Evolutionary conservation across 805 yeast species (phyloP), one percentile per base, ranked within the genome.

Genomic region (Ogataea zsoltii): DNA sequence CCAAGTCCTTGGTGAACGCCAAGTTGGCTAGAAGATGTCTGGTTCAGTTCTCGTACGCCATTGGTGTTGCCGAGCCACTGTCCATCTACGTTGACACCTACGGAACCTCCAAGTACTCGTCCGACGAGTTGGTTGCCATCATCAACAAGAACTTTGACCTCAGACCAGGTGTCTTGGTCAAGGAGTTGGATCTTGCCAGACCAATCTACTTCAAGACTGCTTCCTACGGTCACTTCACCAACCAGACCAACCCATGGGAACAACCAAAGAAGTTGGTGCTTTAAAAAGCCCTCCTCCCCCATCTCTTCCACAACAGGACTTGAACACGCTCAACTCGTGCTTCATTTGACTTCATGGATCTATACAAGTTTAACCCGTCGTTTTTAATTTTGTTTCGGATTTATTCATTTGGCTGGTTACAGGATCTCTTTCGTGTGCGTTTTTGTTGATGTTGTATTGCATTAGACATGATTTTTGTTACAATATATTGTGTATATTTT

Each of bases 31-130:
- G 87, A 77, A 90, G 99, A 80, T 96, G 91, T 55, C 82, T 94
- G 64, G 99, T 94, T 53, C 99, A 94, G 79, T 90, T 90, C 79
- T 92, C 99, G 40, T 94, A 94, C 74, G 99, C 99, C 69, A 94
- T 94, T 70, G 99, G 99, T 88, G 97, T 94, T 63, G 98, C 99
- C 63, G 98, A 94, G 77, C 99, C 99, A 67, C 83, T 94, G 70
- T 89, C 97, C 48, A 87, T 94, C 73, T 86, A 89, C 73, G 97
- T 94, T 63, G 98, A 94, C 76, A 85, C 97, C 55, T 94, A 94
- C 75, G 99, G 99, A 69, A 94, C 99, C 58, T 91, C 97, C 61
- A 82, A 88, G 72, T 79, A 85, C 79, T 69, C 92, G 47, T 86
- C 94, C 57, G 88, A 80, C 45, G 92, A 94, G 79, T 83, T 94